Percentiles rank a stretch among this genome's conserved stretches.
These are phyloP conservation scores for Lactarius deliciosus DNA, from an alignment of 768 basidiomycete genomes.

Conservation along the genomic window DNA sequence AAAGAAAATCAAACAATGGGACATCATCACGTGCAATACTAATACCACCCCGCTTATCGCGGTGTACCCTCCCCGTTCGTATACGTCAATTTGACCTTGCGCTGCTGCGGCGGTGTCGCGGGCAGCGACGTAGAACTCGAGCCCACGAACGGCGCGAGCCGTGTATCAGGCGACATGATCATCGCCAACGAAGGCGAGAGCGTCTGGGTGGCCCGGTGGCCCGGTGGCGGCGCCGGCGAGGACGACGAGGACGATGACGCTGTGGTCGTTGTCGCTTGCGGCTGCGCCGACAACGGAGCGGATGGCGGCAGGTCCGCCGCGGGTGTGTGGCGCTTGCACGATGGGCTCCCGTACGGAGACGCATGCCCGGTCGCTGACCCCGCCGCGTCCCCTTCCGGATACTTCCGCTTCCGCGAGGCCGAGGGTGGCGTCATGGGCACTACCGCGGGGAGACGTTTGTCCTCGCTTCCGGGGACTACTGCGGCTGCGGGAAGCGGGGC, in stretches of 20 bases:
- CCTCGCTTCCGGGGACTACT: conserved; percentile 1
- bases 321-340: conserved; percentile 28
- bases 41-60: neutral
- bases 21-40: neutral
- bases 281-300: neutral
- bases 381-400: conserved; percentile 33
- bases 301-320: conserved; percentile 28
- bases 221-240: conserved; percentile 31
- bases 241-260: conserved; percentile 10
- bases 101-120: conserved; percentile 29
- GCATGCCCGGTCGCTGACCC: conserved; percentile 1
- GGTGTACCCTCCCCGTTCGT: conserved; percentile 25
- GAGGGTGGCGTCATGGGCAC: conserved; percentile 30
- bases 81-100: conserved; percentile 28
- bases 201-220: conserved; percentile 42
- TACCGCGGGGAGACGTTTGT: conserved; percentile 15
- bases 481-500: neutral
- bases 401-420: conserved; percentile 37
- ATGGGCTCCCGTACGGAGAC: conserved; percentile 24
- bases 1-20: neutral
- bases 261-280: neutral
- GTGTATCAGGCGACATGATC: conserved; percentile 53
- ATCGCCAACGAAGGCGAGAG: conserved; percentile 64
- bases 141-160: conserved; percentile 32
- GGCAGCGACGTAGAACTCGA: conserved; percentile 17